Evolutionary conservation across 768 basidiomycete genomes (phyloP).

Genomic region (Termitomyces bulborhizus): DNA sequence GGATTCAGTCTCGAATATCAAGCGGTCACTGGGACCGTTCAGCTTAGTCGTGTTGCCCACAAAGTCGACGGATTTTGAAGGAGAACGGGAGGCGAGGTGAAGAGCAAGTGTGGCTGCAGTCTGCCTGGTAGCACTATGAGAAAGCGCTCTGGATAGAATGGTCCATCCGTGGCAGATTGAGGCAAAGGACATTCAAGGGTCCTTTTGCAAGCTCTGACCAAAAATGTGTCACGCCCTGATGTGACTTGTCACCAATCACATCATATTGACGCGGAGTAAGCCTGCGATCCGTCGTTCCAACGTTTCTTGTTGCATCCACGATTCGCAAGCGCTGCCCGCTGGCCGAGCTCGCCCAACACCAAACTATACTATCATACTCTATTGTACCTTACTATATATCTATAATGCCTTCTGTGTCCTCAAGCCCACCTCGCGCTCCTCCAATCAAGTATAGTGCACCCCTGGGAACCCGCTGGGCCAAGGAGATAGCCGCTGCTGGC

Average conservation of each 20-base stretch:
- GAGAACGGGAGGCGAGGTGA: constrained; percentile 2
- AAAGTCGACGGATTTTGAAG: not conserved
- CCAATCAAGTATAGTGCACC: constrained; percentile 67
- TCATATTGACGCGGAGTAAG: not conserved
- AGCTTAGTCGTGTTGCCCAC: not conserved
- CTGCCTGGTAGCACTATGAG: constrained; percentile 9
- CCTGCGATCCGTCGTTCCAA: not conserved
- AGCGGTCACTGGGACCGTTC: not conserved
- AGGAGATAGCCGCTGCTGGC: constrained; percentile 80
- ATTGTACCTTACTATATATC: constrained; percentile 18
- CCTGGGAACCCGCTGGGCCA: constrained; percentile 79
- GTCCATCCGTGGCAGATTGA: constrained; percentile 17
- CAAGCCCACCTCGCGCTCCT: constrained; percentile 63
- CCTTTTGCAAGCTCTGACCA: not conserved
- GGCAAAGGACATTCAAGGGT: constrained; percentile 28
- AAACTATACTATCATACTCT: constrained; percentile 25
- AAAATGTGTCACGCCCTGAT: constrained; percentile 9
- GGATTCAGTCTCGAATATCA: constrained; percentile 25
- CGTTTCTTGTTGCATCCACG: constrained; percentile 9
- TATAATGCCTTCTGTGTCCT: constrained; percentile 30
- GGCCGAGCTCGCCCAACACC: constrained; percentile 35
- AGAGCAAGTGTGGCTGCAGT: constrained; percentile 5
- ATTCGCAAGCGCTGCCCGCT: constrained; percentile 28
- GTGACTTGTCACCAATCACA: not conserved
- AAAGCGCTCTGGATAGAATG: constrained; percentile 7